Base-by-base conservation (phyloP, 1,284 basidiomycete genomes). In the Rhodotorula sp. region DNA sequence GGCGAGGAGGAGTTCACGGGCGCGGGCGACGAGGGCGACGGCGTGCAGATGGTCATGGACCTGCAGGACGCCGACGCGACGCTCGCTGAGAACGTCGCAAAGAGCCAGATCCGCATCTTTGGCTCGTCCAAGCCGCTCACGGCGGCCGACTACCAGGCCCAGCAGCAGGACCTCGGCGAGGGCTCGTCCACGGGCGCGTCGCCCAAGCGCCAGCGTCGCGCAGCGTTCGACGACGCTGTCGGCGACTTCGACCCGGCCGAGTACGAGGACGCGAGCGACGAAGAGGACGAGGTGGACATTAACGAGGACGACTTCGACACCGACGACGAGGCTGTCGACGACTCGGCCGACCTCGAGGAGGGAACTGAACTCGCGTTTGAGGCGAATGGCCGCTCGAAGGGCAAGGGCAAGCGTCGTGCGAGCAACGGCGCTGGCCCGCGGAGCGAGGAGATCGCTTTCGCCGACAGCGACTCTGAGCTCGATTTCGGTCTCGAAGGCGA, bases 11-110 rank as follows among this genome's bases (percentile, higher is more conserved):
- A 61, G 21, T 27, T 16, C 25, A 27, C n/a, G n/a, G 23, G 44
- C 21, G 21, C 57, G n/a, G 46, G 25, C 44, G 57, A 58, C 44
- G 62, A 53, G 44, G 90, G 95, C 17, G 96, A 98, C 82, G 97
- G 96, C 19, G 95, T 98, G 79, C 88, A 89, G 80, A 98, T 99
- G 96, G 94, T 99, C 19, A 91, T 97, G 86, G 90, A 93, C 79
- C 85, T 99, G 19, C 97, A 99, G 81, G 96, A 95, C 72, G 91
- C 90, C 21, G 83, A 85, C 50, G 82, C 85, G 13, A 98, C 94
- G 0, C 87, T 99, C 19, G 94, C 90, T 71, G 92, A 95, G 73
- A 87, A 86, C 4, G 90, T 97, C 19, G 86, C 89, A 19, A 86
- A 87, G 68, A 92, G 91, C 76, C 87, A 92, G 72, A 93, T 99